Evolutionary conservation across 371 early-diverging fungal species (phyloP).

Genomic region (Syncephalastrum contaminatum): DNA sequence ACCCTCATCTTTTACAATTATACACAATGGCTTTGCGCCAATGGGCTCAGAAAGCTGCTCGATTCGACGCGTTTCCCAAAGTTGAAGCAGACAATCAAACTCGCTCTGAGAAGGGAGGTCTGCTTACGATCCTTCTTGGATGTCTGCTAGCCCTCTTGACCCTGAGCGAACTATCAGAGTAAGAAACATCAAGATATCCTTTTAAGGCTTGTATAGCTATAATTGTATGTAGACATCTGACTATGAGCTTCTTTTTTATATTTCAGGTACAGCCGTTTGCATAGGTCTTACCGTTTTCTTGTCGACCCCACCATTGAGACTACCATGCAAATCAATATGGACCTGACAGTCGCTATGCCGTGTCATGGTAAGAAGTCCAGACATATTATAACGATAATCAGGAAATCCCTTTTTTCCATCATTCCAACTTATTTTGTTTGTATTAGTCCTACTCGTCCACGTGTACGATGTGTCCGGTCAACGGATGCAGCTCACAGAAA

Average conservation of each 20-base stretch:
- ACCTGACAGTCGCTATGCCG: constrained; percentile 86
- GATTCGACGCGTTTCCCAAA: constrained; percentile 88
- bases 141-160: constrained; percentile 64
- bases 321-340: constrained; percentile 81
- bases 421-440: not conserved
- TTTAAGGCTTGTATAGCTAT: too few relatives aligned
- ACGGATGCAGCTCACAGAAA: constrained; percentile 37
- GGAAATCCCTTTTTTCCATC: not conserved
- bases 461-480: constrained; percentile 51
- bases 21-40: constrained; percentile 12
- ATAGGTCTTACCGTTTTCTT: constrained; percentile 74
- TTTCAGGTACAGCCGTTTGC: constrained; percentile 45
- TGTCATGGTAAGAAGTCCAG: constrained; percentile 63
- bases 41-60: constrained; percentile 31
- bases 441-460: constrained; percentile 34
- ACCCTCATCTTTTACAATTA: not conserved
- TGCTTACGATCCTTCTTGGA: constrained; percentile 72
- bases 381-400: constrained; percentile 1
- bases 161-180: constrained; percentile 68
- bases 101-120: constrained; percentile 77
- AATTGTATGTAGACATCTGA: not conserved
- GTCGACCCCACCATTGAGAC: constrained; percentile 71
- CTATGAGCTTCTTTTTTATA: not conserved
- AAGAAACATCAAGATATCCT: constrained; percentile 12
- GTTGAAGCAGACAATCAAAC: constrained; percentile 78